phyloP scores from a whole-genome alignment of 495 filamentous ascomycete genomes.

The Xylaria sp. region DNA sequence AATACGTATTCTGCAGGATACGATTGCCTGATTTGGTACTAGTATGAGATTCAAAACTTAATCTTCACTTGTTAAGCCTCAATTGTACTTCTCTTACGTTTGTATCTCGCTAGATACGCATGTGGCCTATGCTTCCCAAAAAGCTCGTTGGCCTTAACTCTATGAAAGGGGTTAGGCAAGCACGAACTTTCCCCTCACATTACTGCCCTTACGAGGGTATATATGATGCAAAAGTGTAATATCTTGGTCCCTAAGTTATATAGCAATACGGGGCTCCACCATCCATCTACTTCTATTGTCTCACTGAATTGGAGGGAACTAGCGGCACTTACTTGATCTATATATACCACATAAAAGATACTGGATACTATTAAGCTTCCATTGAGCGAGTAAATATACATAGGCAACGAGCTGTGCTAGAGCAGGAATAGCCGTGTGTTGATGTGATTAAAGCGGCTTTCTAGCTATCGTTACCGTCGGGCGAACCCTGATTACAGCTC shows the following conservation, averaged over 20 bases:
- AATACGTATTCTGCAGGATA: background rate
- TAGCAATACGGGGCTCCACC: background rate
- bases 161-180: background rate
- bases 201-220: no score
- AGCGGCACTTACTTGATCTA: background rate
- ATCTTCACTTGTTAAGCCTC: background rate
- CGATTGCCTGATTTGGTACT: background rate
- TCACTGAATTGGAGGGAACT: background rate
- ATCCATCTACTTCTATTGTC: background rate
- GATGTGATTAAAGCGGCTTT: constrained; percentile 12
- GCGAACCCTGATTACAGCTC: background rate
- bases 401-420: no score
- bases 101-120: background rate
- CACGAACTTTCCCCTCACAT: background rate
- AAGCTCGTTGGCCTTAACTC: background rate
- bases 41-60: background rate
- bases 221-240: background rate
- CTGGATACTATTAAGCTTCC: no score
- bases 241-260: background rate
- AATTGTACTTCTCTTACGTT: background rate
- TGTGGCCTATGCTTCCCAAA: background rate
- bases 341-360: background rate
- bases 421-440: background rate
- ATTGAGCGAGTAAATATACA: background rate
- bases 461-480: constrained; percentile 20